Conservation (phyloP, 306 rosid genomes). For the Cucumis melo region DNA sequence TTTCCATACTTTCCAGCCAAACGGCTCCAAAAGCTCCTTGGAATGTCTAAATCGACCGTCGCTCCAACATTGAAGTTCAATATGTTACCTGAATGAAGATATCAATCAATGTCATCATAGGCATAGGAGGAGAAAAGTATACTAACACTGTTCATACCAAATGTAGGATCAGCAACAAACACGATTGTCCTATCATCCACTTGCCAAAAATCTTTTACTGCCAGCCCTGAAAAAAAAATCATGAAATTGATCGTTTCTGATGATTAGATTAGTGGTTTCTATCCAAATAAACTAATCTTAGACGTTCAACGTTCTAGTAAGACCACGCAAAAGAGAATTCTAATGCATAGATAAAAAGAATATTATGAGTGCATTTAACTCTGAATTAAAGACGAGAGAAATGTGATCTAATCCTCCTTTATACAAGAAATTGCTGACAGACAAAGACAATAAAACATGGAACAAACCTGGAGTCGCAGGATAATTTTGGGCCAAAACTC, state of each 20-base stretch:
- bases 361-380: background rate
- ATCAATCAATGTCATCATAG: slow-evolving; percentile 1
- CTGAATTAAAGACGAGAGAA: background rate
- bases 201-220: slow-evolving; percentile 84
- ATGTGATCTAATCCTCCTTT: background rate
- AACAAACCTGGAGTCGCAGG: slow-evolving; percentile 78
- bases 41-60: slow-evolving; percentile 69
- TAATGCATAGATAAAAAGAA: background rate
- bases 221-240: slow-evolving; percentile 51
- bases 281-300: background rate
- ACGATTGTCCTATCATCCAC: slow-evolving; percentile 96
- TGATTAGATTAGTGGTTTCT: background rate
- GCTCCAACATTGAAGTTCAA: slow-evolving; percentile 91
- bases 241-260: background rate
- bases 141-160: slow-evolving; percentile 39
- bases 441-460: background rate
- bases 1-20: slow-evolving; percentile 90
- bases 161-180: slow-evolving; percentile 96
- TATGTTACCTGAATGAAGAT: slow-evolving; percentile 59
- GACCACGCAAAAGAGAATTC: background rate
- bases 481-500: slow-evolving; percentile 91
- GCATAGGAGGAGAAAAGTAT: background rate
- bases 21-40: slow-evolving; percentile 96
- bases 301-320: background rate
- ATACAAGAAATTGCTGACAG: background rate